A percentile compares a stretch with the other conserved stretches of the same genome.
phyloP scores from a whole-genome alignment of 202 grass and related monocot species.

The Brachypodium distachyon region DNA sequence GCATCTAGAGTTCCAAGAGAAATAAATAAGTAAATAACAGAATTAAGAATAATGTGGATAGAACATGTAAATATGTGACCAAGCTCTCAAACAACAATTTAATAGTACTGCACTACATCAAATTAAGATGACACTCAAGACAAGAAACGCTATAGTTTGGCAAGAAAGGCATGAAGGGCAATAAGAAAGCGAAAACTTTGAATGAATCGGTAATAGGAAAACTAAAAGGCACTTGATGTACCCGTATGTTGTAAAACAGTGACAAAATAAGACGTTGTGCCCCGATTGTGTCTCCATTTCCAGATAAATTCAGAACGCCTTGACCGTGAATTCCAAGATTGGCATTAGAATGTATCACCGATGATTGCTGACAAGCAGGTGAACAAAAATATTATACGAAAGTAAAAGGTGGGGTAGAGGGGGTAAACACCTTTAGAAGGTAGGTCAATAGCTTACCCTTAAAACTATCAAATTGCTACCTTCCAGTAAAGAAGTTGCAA shows the following conservation, averaged over 20 bases:
- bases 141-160: background rate
- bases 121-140: constrained; percentile 9
- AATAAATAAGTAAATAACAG: constrained; percentile 13
- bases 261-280: constrained; percentile 93
- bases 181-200: constrained; percentile 17
- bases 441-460: constrained; percentile 46
- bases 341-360: constrained; percentile 85
- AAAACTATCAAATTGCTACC: constrained; percentile 98
- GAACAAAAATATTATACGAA: constrained; percentile 23
- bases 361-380: constrained; percentile 63
- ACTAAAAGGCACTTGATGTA: constrained; percentile 39
- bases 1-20: constrained; percentile 12
- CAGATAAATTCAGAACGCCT: constrained; percentile 89
- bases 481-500: constrained; percentile 81
- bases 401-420: background rate
- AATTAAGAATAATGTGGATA: background rate
- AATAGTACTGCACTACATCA: background rate
- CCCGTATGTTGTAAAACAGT: constrained; percentile 90
- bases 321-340: constrained; percentile 99
- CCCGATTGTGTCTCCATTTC: constrained; percentile 77
- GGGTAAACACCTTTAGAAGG: constrained; percentile 12
- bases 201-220: background rate
- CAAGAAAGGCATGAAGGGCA: background rate
- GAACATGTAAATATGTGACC: background rate
- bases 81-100: constrained; percentile 2